These are phyloP conservation scores for Alternaria novae-zelandiae DNA, from an alignment of 2,329 filamentous ascomycete species.

Conservation along the genomic window DNA sequence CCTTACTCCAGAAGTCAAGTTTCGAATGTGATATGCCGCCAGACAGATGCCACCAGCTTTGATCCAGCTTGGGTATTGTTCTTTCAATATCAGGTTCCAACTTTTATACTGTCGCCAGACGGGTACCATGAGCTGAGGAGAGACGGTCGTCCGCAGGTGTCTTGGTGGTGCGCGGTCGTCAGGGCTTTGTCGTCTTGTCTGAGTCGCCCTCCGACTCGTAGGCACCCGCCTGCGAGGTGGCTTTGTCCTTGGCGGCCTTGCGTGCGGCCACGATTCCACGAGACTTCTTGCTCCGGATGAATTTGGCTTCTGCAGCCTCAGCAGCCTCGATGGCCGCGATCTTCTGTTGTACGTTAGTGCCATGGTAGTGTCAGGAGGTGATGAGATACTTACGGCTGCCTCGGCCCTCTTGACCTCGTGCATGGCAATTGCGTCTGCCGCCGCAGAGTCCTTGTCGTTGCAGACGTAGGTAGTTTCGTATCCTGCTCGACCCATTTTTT, in stretches of 20 bases:
- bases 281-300: slow-evolving; percentile 15
- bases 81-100: neutral
- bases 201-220: neutral
- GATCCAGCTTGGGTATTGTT: neutral
- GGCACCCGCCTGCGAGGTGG: neutral
- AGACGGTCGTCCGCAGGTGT: neutral
- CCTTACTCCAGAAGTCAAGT: neutral
- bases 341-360: neutral
- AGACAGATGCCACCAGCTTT: neutral
- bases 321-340: neutral
- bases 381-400: slow-evolving; percentile 6
- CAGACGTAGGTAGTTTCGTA: slow-evolving; percentile 24
- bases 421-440: neutral
- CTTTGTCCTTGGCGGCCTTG: slow-evolving; percentile 4
- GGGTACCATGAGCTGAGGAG: neutral
- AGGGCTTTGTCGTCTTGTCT: neutral
- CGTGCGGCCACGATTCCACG: slow-evolving; percentile 13
- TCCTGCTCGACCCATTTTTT: slow-evolving; percentile 24
- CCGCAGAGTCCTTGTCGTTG: slow-evolving; percentile 5
- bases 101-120: neutral
- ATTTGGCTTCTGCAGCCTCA: slow-evolving; percentile 1
- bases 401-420: neutral
- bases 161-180: neutral
- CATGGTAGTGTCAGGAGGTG: neutral
- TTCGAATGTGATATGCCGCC: neutral